phyloP scores from a whole-genome alignment of 495 filamentous ascomycete species.

The Xylaria telfairii region DNA sequence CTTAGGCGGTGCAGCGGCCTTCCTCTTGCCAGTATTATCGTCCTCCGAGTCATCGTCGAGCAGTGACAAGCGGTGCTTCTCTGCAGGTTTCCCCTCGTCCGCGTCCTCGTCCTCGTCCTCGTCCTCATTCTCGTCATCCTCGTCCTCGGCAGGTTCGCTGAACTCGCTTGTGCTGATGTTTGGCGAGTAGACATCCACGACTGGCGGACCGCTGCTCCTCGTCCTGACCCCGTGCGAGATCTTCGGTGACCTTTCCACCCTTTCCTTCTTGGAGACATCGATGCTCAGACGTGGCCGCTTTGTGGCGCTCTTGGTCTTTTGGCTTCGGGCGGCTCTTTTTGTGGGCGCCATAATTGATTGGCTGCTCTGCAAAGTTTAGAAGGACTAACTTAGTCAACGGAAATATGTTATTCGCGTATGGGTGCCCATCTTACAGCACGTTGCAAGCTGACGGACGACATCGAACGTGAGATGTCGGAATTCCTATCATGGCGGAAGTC shows the following conservation, averaged over 20 bases:
- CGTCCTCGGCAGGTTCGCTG: neutral
- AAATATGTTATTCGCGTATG: neutral
- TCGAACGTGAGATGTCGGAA: neutral
- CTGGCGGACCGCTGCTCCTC: neutral
- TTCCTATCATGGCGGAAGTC: neutral
- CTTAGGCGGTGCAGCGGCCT: too few relatives aligned
- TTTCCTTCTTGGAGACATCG: neutral
- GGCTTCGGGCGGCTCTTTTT: neutral
- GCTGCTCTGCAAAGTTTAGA: neutral
- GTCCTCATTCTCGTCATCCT: neutral
- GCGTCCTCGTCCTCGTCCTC: neutral
- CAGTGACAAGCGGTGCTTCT: neutral
- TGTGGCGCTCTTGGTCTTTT: neutral
- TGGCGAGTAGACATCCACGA: neutral
- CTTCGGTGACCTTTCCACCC: neutral
- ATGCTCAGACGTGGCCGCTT: constrained; percentile 7
- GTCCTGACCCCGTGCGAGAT: too few relatives aligned
- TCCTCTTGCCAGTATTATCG: neutral
- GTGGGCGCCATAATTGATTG: constrained; percentile 4
- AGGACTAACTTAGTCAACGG: neutral
- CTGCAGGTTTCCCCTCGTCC: neutral
- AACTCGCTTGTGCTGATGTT: constrained; percentile 8
- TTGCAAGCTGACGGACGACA: neutral
- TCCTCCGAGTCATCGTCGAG: neutral
- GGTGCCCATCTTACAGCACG: constrained; percentile 3